Base-by-base conservation (phyloP, 495 filamentous ascomycete species). In the Podospora pseudocomata region DNA sequence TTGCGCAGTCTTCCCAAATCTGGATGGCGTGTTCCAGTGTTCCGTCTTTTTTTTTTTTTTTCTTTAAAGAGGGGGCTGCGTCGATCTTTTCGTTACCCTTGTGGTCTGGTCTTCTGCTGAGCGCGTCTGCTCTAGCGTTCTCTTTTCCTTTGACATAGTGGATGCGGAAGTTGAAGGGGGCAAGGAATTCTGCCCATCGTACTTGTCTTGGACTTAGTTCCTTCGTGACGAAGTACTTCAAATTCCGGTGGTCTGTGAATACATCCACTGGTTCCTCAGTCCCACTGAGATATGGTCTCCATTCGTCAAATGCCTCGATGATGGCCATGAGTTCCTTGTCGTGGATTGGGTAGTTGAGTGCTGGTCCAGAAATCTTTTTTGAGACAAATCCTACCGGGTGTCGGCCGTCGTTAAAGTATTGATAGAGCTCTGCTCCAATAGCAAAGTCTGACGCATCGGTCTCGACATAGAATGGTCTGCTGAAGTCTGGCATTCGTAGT, bases 271-370 rank as follows among this genome's bases (percentile, higher is more conserved):
- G 4, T 56, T 56, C 15, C 4, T 18, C 2, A 5, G 19, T 5
- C 16, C 54, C 2, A 9, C 5, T 16, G 3, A 56, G 2, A 18
- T 56, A 18, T 4, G 0, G 16, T 5, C 54, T 18, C 2, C 2
- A 56, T 4, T 20, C 4, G 4, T n/a, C 2, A 5, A 56, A 20
- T 20, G 2, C 4, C 19, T 20, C 19, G 54, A 67, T 44, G 9
- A 67, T 20, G 3, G 65, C 59, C 1, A 67, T 4, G 2, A 67
- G 32, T 20, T 67, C 65, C 44, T 67, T n/a, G 56, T 16, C 23
- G 55, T 5, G 18, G 61, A 63, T 3, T 5, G 6, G 3, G 55
- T 63, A 2, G 55, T 62, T 5, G 0, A 34, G 18, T 67, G 16
- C 0, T 34, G 16, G 5, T 26, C 16, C 2, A 11, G 28, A 4